Conservation (phyloP, 2,329 filamentous ascomycete species). For the Trichoderma asperellum region DNA sequence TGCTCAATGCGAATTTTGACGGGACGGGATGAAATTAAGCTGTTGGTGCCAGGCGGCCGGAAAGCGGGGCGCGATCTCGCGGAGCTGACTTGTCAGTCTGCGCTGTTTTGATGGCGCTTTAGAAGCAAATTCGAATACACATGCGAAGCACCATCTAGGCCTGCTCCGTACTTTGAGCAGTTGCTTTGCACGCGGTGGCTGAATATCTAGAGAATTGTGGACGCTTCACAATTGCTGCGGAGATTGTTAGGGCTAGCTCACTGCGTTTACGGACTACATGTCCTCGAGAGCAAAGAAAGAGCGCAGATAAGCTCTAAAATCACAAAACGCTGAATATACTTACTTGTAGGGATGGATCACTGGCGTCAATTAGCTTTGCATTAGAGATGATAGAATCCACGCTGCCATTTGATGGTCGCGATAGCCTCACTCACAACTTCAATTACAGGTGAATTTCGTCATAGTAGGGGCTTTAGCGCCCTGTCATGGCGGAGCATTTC, state of each 20-base stretch:
- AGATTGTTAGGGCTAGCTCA: neutral
- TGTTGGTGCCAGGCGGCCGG: neutral
- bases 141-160: neutral
- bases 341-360: neutral
- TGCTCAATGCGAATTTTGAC: neutral
- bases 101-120: neutral
- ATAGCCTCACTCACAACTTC: neutral
- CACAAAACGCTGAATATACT: neutral
- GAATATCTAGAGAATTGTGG: neutral
- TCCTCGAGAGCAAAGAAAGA: neutral
- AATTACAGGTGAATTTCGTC: slow-evolving; percentile 7
- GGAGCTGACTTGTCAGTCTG: slow-evolving; percentile 24
- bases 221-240: neutral
- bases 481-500: slow-evolving; percentile 6
- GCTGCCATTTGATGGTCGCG: neutral
- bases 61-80: slow-evolving; percentile 18
- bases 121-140: neutral
- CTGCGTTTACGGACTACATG: neutral
- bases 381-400: neutral
- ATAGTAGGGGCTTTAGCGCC: neutral
- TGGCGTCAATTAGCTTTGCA: neutral
- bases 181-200: neutral
- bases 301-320: neutral
- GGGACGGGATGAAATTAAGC: neutral
- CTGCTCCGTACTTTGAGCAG: neutral